These are phyloP conservation scores for Sphaerulina vaccinii DNA, from an alignment of 2,329 filamentous ascomycete genomes.

Conservation along the genomic window DNA sequence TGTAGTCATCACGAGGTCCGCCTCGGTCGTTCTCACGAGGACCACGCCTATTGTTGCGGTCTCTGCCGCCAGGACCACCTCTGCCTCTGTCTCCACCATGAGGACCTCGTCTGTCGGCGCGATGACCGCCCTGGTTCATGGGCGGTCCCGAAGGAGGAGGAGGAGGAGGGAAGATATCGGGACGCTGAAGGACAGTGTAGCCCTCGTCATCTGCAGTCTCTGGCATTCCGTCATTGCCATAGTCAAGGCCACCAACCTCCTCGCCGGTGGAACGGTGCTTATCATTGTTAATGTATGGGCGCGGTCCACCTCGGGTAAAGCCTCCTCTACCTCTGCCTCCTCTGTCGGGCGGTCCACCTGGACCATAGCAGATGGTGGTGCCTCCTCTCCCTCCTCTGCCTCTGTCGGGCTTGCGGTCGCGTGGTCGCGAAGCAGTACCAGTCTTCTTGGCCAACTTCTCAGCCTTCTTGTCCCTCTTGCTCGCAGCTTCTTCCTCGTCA, in stretches of 20 bases:
- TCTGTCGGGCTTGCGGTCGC: no score
- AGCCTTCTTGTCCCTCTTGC: constrained; percentile 37
- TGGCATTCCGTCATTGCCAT: neutral
- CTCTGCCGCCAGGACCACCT: neutral
- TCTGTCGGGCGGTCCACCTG: neutral
- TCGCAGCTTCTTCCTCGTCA: constrained; percentile 79
- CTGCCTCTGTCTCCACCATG: neutral
- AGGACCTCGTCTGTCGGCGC: no score
- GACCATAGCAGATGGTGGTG: neutral
- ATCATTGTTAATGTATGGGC: no score
- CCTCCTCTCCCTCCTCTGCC: neutral
- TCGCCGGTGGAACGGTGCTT: no score
- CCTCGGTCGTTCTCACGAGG: no score
- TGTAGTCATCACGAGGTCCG: neutral
- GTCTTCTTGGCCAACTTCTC: constrained; percentile 37
- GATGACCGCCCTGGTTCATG: neutral
- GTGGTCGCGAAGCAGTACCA: constrained; percentile 25
- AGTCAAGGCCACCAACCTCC: neutral
- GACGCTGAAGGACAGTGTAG: neutral
- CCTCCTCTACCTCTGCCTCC: neutral
- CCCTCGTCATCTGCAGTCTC: neutral
- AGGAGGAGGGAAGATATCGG: neutral
- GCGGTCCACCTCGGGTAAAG: no score
- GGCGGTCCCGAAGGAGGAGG: neutral
- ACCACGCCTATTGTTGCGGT: no score